Conservation (phyloP, 108 stramenopile species). For the Fragilariopsis cylindrus region DNA sequence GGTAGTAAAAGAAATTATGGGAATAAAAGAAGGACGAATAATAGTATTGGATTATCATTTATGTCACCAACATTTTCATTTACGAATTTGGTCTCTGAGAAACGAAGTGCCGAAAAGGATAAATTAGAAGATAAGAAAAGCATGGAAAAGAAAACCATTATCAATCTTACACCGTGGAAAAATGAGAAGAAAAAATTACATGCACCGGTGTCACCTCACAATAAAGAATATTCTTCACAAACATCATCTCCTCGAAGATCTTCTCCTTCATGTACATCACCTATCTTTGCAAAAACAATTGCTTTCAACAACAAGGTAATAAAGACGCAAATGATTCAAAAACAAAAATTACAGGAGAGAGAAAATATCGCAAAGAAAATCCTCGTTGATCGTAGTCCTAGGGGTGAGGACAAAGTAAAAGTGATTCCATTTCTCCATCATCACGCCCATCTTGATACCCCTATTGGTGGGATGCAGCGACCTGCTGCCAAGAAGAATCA, state of each 20-base stretch:
- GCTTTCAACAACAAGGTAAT: not conserved
- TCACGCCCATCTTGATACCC: not conserved
- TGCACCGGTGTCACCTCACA: not conserved
- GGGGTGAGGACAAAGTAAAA: not conserved
- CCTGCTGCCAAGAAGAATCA: not conserved
- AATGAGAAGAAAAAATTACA: not conserved
- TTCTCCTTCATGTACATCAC: not conserved
- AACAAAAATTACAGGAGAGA: conserved; percentile 10
- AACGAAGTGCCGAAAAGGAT: not conserved
- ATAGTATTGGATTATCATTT: not conserved
- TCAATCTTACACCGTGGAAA: conserved; percentile 1
- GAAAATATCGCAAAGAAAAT: conserved; percentile 5
- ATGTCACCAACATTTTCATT: conserved; percentile 8
- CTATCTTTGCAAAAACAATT: not conserved
- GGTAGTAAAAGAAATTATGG: not conserved
- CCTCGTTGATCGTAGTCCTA: not conserved
- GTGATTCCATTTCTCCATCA: not conserved
- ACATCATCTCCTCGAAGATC: not conserved
- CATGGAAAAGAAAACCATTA: not conserved
- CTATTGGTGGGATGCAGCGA: not conserved
- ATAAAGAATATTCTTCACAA: not conserved
- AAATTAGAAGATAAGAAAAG: not conserved
- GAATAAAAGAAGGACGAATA: not conserved
- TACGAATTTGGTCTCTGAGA: not conserved
- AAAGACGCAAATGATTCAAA: not conserved